Evolutionary conservation across 495 filamentous ascomycete genomes (phyloP).

Genomic region (Apodospora peruviana): DNA sequence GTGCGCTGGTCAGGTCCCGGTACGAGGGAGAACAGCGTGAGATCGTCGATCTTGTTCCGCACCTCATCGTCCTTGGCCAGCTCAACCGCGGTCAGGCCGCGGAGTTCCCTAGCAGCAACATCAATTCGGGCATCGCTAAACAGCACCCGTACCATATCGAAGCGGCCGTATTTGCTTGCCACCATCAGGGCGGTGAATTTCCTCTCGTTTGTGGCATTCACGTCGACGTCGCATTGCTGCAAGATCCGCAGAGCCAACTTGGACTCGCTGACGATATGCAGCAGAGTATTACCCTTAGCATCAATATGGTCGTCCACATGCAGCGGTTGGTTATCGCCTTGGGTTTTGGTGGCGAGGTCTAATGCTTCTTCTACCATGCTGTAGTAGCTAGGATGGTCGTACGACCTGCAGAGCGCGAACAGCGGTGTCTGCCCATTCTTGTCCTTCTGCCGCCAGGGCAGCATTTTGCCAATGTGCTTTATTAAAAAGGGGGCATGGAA

Average conservation of each 20-base stretch:
- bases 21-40: conserved; percentile 73
- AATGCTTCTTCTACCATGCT: conserved; percentile 79
- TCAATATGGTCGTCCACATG: conserved; percentile 94
- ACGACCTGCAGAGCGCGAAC: conserved; percentile 89
- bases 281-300: conserved; percentile 82
- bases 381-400: conserved; percentile 84
- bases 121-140: conserved; percentile 88
- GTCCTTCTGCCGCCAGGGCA: conserved; percentile 88
- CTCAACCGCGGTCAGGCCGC: conserved; percentile 92
- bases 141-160: conserved; percentile 84
- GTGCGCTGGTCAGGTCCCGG: conserved; percentile 71
- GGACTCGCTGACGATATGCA: conserved; percentile 89
- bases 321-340: conserved; percentile 71
- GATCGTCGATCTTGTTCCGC: conserved; percentile 89
- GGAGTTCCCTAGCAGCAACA: conserved; percentile 71
- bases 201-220: conserved; percentile 95
- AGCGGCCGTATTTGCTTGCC: conserved; percentile 95
- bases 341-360: conserved; percentile 63
- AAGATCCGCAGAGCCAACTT: conserved; percentile 70
- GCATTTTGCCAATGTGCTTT: conserved; percentile 59
- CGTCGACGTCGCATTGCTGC: conserved; percentile 79
- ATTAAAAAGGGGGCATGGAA: conserved; percentile 86
- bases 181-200: conserved; percentile 96
- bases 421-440: conserved; percentile 95
- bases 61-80: conserved; percentile 98